A percentile compares a stretch with the other conserved stretches of the same genome.
Conservation (phyloP, 352 stramenopile species). For the Halophytophthora batemanensis region DNA sequence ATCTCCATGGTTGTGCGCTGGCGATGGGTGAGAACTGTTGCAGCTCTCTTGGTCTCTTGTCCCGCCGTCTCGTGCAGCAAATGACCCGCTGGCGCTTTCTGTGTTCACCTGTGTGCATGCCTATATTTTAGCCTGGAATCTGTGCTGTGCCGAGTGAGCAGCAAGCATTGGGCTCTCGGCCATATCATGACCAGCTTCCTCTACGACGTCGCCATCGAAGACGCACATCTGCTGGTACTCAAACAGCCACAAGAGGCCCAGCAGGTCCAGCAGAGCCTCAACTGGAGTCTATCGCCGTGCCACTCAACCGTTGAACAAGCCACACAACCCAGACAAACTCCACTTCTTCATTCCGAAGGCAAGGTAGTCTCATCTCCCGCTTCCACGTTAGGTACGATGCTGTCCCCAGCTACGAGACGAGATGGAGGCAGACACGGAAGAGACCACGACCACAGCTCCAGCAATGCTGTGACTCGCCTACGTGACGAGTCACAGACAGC, state of each 20-base stretch:
- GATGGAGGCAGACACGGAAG: too few relatives aligned
- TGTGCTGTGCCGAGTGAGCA: constrained; percentile 76
- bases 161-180: constrained; percentile 30
- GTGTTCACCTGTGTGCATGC: neutral
- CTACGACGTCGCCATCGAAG: constrained; percentile 16
- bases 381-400: too few relatives aligned
- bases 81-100: neutral
- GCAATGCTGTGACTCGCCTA: too few relatives aligned
- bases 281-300: constrained; percentile 20
- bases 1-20: constrained; percentile 77
- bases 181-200: constrained; percentile 21
- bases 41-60: neutral
- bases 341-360: too few relatives aligned
- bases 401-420: too few relatives aligned
- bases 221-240: constrained; percentile 10
- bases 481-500: too few relatives aligned
- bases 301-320: constrained; percentile 17
- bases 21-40: constrained; percentile 49
- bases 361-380: too few relatives aligned
- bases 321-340: neutral
- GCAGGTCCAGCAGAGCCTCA: constrained; percentile 12
- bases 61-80: neutral
- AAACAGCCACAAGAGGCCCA: constrained; percentile 4
- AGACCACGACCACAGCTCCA: too few relatives aligned
- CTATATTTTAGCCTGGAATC: constrained; percentile 52